Percentiles rank a stretch among this genome's conserved stretches.
phyloP scores from a whole-genome alignment of 306 rosid species.

The Citrullus colocynthis region DNA sequence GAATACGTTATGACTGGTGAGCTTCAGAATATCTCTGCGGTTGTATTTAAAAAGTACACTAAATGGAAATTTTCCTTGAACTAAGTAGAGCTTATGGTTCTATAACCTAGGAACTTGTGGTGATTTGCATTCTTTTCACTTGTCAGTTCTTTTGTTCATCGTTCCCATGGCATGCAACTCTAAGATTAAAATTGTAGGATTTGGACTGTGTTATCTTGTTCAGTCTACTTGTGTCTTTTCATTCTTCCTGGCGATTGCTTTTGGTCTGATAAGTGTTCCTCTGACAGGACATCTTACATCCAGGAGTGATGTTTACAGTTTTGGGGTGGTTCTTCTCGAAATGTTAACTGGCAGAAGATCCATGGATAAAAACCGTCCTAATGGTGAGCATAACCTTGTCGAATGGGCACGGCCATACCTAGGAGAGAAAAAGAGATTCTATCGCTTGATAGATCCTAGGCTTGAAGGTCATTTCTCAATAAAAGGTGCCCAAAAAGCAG shows the following conservation, averaged over 20 bases:
- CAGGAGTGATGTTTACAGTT: constrained; percentile 89
- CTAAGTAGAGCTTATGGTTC: not conserved
- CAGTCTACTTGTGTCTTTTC: not conserved
- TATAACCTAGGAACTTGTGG: not conserved
- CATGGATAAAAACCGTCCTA: constrained; percentile 91
- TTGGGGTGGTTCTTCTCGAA: constrained; percentile 91
- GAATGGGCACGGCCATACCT: constrained; percentile 98
- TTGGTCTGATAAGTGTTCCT: constrained; percentile 7
- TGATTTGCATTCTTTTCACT: not conserved
- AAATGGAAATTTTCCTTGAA: not conserved
- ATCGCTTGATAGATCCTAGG: constrained; percentile 79
- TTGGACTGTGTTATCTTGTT: not conserved
- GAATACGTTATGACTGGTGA: constrained; percentile 98
- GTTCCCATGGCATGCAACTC: not conserved
- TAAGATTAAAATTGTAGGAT: not conserved
- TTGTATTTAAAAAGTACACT: not conserved
- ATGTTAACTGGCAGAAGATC: constrained; percentile 94
- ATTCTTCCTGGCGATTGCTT: not conserved
- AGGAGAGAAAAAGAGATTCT: constrained; percentile 84
- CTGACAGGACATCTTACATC: constrained; percentile 90
- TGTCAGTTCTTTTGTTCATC: not conserved
- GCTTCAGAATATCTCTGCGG: not conserved
- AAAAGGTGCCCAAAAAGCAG: constrained; percentile 85
- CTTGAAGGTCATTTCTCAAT: constrained; percentile 93
- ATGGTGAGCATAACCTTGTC: constrained; percentile 91